Evolutionary conservation across 2,329 filamentous ascomycete species (phyloP).

Genomic region (Fusarium gaditjirri): DNA sequence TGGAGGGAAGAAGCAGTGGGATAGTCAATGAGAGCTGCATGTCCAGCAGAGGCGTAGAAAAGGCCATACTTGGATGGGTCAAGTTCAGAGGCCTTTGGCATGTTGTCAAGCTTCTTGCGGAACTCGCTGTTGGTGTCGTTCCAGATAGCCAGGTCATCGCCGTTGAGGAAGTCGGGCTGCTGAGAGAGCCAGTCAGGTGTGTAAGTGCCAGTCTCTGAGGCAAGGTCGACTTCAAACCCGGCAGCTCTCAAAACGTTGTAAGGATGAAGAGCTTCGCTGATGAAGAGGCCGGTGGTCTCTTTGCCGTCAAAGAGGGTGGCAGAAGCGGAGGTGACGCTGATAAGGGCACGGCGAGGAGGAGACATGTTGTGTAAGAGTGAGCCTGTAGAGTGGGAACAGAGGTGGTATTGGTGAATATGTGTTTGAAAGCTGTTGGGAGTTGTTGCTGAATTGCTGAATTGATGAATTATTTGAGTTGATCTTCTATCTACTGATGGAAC

Average conservation of each 20-base stretch:
- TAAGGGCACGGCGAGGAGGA: slow-evolving; percentile 18
- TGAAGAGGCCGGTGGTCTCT: slow-evolving; percentile 15
- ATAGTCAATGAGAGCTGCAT: slow-evolving; percentile 18
- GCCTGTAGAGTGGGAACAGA: neutral
- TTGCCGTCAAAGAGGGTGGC: slow-evolving; percentile 16
- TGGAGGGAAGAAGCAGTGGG: slow-evolving; percentile 10
- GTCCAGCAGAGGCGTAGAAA: slow-evolving; percentile 34
- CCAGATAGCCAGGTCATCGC: slow-evolving; percentile 43
- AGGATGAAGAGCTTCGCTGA: slow-evolving; percentile 3
- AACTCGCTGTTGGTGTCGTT: slow-evolving; percentile 55
- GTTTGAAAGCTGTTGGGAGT: neutral
- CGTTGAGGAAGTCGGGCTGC: slow-evolving; percentile 16
- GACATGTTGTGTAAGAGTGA: neutral
- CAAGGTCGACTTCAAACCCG: slow-evolving; percentile 7
- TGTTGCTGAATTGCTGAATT: neutral
- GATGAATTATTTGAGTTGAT: neutral
- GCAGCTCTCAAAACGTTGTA: slow-evolving; percentile 14
- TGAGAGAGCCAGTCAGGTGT: slow-evolving; percentile 17
- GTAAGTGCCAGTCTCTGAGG: slow-evolving; percentile 10
- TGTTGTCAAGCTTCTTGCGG: slow-evolving; percentile 56
- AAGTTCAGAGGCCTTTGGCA: slow-evolving; percentile 49
- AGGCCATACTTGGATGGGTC: slow-evolving; percentile 40
- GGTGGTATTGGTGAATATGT: too few relatives aligned
- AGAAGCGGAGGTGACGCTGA: slow-evolving; percentile 20
- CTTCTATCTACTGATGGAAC: neutral